phyloP scores from a whole-genome alignment of 179 eudicot genomes.

The Vitellaria paradoxa region DNA sequence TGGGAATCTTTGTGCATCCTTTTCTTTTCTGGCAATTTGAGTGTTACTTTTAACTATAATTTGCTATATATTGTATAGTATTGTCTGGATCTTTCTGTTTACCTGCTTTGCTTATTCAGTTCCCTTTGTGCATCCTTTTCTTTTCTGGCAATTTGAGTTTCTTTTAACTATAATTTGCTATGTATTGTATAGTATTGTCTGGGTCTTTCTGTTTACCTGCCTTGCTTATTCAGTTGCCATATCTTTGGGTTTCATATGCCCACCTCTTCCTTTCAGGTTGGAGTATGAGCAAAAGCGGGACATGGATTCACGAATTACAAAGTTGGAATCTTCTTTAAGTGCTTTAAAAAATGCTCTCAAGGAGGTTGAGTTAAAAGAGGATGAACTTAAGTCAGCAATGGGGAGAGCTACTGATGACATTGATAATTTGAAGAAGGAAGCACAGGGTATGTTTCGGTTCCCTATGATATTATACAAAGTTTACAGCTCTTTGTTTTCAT shows the following conservation, averaged over 20 bases:
- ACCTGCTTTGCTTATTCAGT: neutral
- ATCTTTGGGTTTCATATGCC: constrained; percentile 2
- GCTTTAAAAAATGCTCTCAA: constrained; percentile 45
- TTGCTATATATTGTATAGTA: neutral
- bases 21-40: too few relatives aligned
- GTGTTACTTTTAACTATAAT: neutral
- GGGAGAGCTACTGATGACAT: constrained; percentile 66
- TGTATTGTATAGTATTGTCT: neutral
- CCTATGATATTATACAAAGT: neutral
- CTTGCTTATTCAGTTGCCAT: neutral
- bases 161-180: neutral
- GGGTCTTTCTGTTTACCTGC: neutral
- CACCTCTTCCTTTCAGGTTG: constrained; percentile 45
- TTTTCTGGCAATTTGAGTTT: too few relatives aligned
- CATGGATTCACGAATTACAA: constrained; percentile 68
- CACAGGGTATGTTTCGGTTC: constrained; percentile 30
- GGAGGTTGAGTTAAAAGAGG: constrained; percentile 53
- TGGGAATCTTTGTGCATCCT: too few relatives aligned
- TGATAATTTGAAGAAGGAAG: constrained; percentile 55
- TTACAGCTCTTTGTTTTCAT: neutral
- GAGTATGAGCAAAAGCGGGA: constrained; percentile 94
- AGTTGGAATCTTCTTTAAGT: constrained; percentile 66
- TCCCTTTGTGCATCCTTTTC: neutral
- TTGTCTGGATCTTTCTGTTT: neutral
- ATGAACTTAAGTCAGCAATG: constrained; percentile 47